Conservation (phyloP, 306 rosid genomes). For the Malus sylvestris region DNA sequence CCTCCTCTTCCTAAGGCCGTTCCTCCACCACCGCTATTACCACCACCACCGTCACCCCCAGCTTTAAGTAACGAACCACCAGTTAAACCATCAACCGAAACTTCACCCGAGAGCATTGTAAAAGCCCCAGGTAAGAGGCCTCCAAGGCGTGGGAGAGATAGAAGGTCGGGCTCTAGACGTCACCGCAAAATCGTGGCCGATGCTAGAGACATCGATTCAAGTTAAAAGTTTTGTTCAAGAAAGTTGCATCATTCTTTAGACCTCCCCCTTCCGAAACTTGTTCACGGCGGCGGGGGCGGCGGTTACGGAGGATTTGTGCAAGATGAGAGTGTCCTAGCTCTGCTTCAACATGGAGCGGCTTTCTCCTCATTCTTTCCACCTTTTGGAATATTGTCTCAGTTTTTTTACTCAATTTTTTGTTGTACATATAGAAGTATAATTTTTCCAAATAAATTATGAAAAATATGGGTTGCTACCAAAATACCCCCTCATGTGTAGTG, state of each 20-base stretch:
- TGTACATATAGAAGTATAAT: slow-evolving; percentile 40
- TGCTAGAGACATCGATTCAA: slow-evolving; percentile 28
- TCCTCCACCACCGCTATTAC: slow-evolving; percentile 37
- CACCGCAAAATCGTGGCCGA: slow-evolving; percentile 67
- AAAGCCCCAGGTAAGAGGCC: slow-evolving; percentile 34
- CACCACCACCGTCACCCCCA: slow-evolving; percentile 23
- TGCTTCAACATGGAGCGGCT: slow-evolving; percentile 27
- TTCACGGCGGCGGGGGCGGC: slow-evolving; percentile 19
- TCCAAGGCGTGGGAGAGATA: slow-evolving; percentile 55
- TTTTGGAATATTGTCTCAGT: slow-evolving; percentile 16
- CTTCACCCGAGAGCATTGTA: slow-evolving; percentile 18
- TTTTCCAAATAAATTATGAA: slow-evolving; percentile 28
- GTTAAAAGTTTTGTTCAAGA: slow-evolving; percentile 42
- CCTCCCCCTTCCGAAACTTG: slow-evolving; percentile 24
- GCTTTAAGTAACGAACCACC: slow-evolving; percentile 8
- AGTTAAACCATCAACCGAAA: slow-evolving; percentile 14
- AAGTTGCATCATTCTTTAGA: slow-evolving; percentile 23
- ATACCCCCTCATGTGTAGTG: slow-evolving; percentile 11
- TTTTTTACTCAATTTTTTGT: slow-evolving; percentile 41
- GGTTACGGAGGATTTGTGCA: slow-evolving; percentile 41
- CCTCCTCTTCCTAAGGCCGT: slow-evolving; percentile 23
- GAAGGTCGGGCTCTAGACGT: slow-evolving; percentile 50
- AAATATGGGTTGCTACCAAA: slow-evolving; percentile 33
- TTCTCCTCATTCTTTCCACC: slow-evolving; percentile 22
- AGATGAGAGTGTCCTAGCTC: slow-evolving; percentile 25